Evolutionary conservation across 2,329 filamentous ascomycete species (phyloP), one percentile per base, ranked within the genome.

Genomic region (Colletotrichum sp.): DNA sequence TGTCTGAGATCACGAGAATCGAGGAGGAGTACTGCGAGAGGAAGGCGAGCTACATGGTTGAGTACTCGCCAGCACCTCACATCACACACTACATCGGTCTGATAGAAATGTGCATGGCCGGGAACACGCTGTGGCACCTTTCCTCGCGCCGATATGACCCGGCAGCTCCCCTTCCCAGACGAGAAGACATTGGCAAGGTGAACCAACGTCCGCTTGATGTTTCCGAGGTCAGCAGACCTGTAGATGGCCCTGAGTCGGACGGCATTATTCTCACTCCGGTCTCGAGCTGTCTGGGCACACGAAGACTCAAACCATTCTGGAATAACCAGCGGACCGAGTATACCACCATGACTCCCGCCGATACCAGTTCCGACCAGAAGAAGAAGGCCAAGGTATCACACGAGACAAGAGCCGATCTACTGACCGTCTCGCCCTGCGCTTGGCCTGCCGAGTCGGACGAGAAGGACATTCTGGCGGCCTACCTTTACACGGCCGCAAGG

Each of bases 1-100:
- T 62, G 55, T 69, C 52, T 5, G 67, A 69, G 52, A 69, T 69
- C 24, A 21, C 8, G 24, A 69, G 67, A 21, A 69, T 69, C 2
- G 67, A 69, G 67, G 49, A 62, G 4, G 67, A 69, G 32, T 69
- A 69, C 67, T 69, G 67, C 52, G 67, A 69, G 67, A 69, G 67
- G 24, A 69, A 69, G 12, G 67, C 21, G 52, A 60, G 7, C 52
- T 69, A 69, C 52, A 62, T 69, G 67, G 7, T n/a, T 5, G 52
- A 60, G 67, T 69, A 4, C 67, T 39, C 67, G 24, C 67, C 67
- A 24, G 67, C 52, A 44, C 6, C 55, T 8, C 67, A 69, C 52
- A 69, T 69, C 67, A 69, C 67, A 32, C 52, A 62, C 32, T 69
- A 69, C 67, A 59, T 69, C 52, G 67, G 67, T 24, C 49, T 69